These are phyloP conservation scores for Trichodelitschia bisporula DNA, from an alignment of 495 filamentous ascomycete genomes.

Conservation along the genomic window DNA sequence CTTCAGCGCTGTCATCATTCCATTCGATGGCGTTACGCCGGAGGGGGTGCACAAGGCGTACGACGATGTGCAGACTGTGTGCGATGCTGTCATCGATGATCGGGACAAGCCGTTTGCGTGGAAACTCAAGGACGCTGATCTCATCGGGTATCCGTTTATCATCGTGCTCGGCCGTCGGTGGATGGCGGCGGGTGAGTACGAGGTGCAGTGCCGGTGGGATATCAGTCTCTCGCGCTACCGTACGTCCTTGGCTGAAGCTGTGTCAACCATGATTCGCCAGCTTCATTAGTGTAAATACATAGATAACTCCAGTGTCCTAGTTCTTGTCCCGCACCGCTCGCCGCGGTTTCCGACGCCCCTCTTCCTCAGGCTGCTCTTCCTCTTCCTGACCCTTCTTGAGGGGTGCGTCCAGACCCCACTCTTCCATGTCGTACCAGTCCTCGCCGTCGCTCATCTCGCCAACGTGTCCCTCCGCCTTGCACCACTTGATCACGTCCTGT, in stretches of 20 bases:
- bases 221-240: no score
- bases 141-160: slow-evolving; percentile 70
- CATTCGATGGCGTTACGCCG: no score
- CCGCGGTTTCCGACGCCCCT: slow-evolving; percentile 5
- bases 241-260: no score
- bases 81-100: slow-evolving; percentile 59
- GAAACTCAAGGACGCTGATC: slow-evolving; percentile 73
- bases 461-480: slow-evolving; percentile 71
- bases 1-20: no score
- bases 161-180: slow-evolving; percentile 55
- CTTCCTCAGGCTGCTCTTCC: slow-evolving; percentile 53
- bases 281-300: no score
- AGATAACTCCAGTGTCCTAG: no score
- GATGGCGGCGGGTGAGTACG: slow-evolving; percentile 21
- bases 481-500: slow-evolving; percentile 58
- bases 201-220: slow-evolving; percentile 1
- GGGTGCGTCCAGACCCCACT: slow-evolving; percentile 65
- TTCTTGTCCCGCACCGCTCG: slow-evolving; percentile 8
- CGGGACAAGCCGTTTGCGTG: slow-evolving; percentile 42
- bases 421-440: slow-evolving; percentile 85
- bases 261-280: no score
- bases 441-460: slow-evolving; percentile 77
- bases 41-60: no score
- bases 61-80: slow-evolving; percentile 1
- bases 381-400: slow-evolving; percentile 82